phyloP scores from a whole-genome alignment of 1,139 yeast species.

The Zygosaccharomyces pseudobailii region DNA sequence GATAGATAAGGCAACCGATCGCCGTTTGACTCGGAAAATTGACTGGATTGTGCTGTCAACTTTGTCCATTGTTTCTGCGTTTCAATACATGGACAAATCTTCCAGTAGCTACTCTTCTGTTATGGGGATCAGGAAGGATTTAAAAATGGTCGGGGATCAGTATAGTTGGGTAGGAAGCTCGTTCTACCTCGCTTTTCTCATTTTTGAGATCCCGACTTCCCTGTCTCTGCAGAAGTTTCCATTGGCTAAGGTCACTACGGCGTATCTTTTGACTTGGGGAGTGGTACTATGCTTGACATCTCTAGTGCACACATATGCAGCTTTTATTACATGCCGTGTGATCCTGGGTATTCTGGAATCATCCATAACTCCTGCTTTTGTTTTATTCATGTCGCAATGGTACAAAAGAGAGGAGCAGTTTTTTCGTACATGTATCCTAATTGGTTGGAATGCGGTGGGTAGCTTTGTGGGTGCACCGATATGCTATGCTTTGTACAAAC shows the following conservation, averaged over 20 bases:
- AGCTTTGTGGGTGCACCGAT: slow-evolving; percentile 38
- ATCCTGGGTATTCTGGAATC: slow-evolving; percentile 43
- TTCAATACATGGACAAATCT: slow-evolving; percentile 48
- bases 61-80: slow-evolving; percentile 1
- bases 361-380: slow-evolving; percentile 44
- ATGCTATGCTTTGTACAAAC: slow-evolving; percentile 42
- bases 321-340: slow-evolving; percentile 14
- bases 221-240: slow-evolving; percentile 39
- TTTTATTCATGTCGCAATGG: slow-evolving; percentile 49
- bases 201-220: slow-evolving; percentile 42
- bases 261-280: slow-evolving; percentile 43
- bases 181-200: slow-evolving; percentile 47
- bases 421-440: slow-evolving; percentile 44
- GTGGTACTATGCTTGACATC: slow-evolving; percentile 26
- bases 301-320: too few species aligned
- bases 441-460: slow-evolving; percentile 47
- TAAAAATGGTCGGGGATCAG: slow-evolving; percentile 43
- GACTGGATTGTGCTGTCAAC: slow-evolving; percentile 3
- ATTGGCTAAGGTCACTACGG: slow-evolving; percentile 16
- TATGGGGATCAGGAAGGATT: slow-evolving; percentile 43
- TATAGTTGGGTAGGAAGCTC: slow-evolving; percentile 51
- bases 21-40: neutral
- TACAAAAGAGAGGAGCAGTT: slow-evolving; percentile 46
- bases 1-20: slow-evolving; percentile 4
- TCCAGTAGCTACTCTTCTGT: slow-evolving; percentile 53